Evolutionary conservation across 2,329 filamentous ascomycete genomes (phyloP), one percentile per base, ranked within the genome.

Genomic region (Geoglossum cookeanum): DNA sequence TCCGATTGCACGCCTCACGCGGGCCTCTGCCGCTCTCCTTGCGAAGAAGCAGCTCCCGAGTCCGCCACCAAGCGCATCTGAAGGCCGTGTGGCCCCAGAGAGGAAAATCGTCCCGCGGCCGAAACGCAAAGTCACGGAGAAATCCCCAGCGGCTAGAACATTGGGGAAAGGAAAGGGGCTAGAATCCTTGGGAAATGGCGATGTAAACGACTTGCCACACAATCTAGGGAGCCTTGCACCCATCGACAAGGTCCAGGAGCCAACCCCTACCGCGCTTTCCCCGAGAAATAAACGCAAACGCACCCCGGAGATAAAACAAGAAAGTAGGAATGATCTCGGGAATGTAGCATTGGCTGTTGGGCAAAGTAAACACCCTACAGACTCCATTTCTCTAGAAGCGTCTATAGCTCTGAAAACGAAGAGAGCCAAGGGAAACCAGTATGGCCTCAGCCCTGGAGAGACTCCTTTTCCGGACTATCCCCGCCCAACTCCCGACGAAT

Each of bases 401-500:
- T 17, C 32, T 30, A n/a, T 11, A 49, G 29, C 52, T 9, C 13
- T 17, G 11, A 29, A 45, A 3, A 64, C 62, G 35, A 59, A 53
- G 42, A 65, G 63, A 44, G 15, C 52, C 17, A 68, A 68, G 55
- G 64, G 63, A 4, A 71, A 75, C 55, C 70, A 69, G 1, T 80
- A 80, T 58, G 74, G 76, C 11, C 64, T 81, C 32, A 79, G 72
- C 1, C 77, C 77, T 30, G 77, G 78, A 29, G 63, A 65, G 58
- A 77, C 80, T 0, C 87, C 87, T 0, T 94, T 84, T 61, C 84
- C 85, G 0, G 73, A 83, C 58, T 84, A 79, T 67, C 63, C 68
- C 2, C 76, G 75, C 57, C 87, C 87, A 0, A 88, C 83, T 0
- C 64, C 74, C 0, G 78, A 81, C 55, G 80, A 87, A 62, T 90